These are phyloP conservation scores for Lichtheimia hyalospora DNA, from an alignment of 371 early-diverging fungal species.

Conservation along the genomic window DNA sequence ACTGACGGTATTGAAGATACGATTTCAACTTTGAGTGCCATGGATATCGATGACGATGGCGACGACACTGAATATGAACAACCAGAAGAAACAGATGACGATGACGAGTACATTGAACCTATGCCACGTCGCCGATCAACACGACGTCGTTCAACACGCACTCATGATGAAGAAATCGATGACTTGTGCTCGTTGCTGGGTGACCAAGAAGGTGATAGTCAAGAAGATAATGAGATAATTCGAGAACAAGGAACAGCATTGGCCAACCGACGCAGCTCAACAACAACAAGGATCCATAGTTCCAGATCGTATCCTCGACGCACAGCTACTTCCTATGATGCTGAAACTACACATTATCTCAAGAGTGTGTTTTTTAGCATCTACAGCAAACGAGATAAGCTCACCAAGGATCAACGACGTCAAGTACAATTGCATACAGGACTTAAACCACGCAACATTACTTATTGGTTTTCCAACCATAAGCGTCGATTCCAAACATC, in stretches of 20 bases:
- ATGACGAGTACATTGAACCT: neutral
- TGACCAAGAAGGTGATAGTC: too few relatives aligned
- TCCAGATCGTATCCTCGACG: conserved; percentile 16
- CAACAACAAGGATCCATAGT: neutral
- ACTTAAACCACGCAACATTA: conserved; percentile 44
- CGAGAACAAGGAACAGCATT: neutral
- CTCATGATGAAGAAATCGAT: neutral
- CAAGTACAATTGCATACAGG: conserved; percentile 36
- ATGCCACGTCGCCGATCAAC: conserved; percentile 2
- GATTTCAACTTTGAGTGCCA: neutral
- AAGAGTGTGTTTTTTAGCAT: conserved; percentile 40
- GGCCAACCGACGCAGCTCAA: neutral
- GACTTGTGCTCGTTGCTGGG: too few relatives aligned
- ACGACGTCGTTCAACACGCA: neutral
- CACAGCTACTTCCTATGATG: conserved; percentile 48
- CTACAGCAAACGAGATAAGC: conserved; percentile 36
- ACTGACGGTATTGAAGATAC: conserved; percentile 4
- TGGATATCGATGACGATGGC: conserved; percentile 12
- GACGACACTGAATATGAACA: conserved; percentile 3
- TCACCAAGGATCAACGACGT: conserved; percentile 42
- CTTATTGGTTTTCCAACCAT: conserved; percentile 54
- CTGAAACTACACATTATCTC: conserved; percentile 39
- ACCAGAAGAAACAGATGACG: neutral
- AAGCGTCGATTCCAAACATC: conserved; percentile 41
- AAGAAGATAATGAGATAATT: too few relatives aligned